These are phyloP conservation scores for Hydnum rufescens DNA, from an alignment of 768 basidiomycete species.

Conservation along the genomic window DNA sequence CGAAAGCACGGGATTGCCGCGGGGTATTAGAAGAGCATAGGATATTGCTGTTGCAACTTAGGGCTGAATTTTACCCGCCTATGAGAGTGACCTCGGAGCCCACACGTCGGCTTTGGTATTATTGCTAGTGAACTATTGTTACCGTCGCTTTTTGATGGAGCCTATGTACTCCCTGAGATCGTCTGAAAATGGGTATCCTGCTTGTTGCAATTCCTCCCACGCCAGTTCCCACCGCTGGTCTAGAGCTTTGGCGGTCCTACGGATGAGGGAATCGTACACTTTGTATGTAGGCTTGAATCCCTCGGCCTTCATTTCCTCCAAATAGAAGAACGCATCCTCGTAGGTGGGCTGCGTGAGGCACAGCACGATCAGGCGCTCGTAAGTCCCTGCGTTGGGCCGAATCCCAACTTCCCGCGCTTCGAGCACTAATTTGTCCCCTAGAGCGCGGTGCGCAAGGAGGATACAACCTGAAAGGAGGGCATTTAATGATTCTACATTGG, in stretches of 20 bases:
- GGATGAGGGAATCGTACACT: conserved; percentile 41
- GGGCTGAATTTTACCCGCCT: background rate
- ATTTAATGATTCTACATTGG: conserved; percentile 25
- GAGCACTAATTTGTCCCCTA: background rate
- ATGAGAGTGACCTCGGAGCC: background rate
- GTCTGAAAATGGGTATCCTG: conserved; percentile 24
- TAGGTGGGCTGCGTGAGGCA: conserved; percentile 54
- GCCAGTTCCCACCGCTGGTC: conserved; percentile 49
- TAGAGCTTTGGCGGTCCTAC: conserved; percentile 32
- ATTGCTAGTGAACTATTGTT: background rate
- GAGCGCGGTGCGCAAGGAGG: background rate
- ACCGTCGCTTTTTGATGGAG: background rate
- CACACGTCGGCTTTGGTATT: background rate
- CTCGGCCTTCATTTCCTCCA: conserved; percentile 68
- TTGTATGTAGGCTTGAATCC: conserved; percentile 29
- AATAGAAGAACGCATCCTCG: conserved; percentile 75
- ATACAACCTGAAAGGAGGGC: background rate
- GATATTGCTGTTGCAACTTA: no score
- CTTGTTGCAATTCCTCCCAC: conserved; percentile 46
- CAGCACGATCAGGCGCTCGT: conserved; percentile 45
- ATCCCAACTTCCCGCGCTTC: conserved; percentile 44
- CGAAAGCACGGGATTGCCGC: conserved; percentile 85
- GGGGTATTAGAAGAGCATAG: conserved; percentile 54
- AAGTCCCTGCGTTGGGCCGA: conserved; percentile 38
- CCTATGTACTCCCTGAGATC: background rate